These are phyloP conservation scores for Talaromyces funiculosus DNA, from an alignment of 2,329 filamentous ascomycete species.

Conservation along the genomic window DNA sequence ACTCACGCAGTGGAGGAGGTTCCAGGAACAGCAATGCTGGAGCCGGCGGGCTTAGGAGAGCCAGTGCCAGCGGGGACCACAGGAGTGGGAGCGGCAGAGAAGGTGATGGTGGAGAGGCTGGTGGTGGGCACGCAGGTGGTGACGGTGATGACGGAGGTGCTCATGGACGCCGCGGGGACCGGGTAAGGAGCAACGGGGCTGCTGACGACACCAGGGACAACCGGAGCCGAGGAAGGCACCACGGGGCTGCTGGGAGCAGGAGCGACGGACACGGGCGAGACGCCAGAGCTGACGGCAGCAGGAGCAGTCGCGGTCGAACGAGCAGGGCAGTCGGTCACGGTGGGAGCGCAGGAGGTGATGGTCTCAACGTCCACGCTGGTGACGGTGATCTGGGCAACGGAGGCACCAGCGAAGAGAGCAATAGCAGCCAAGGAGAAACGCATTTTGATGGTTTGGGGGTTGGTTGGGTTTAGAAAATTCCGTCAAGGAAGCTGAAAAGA, in stretches of 20 bases:
- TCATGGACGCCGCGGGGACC: slow-evolving; percentile 3
- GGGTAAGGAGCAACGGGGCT: slow-evolving; percentile 11
- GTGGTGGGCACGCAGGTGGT: slow-evolving; percentile 30
- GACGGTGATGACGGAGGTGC: slow-evolving; percentile 24
- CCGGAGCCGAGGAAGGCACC: slow-evolving; percentile 14
- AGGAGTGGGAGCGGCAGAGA: slow-evolving; percentile 13
- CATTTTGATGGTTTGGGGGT: slow-evolving; percentile 34
- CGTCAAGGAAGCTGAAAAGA: slow-evolving; percentile 17
- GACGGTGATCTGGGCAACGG: slow-evolving; percentile 41
- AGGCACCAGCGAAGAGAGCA: slow-evolving; percentile 35
- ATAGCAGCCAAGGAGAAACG: slow-evolving; percentile 39
- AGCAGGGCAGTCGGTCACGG: slow-evolving; percentile 56
- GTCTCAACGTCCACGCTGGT: slow-evolving; percentile 56
- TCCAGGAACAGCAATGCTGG: slow-evolving; percentile 19
- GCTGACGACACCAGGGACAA: slow-evolving; percentile 13
- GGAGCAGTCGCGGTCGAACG: slow-evolving; percentile 9
- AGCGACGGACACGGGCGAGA: slow-evolving; percentile 15
- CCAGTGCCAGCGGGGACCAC: slow-evolving; percentile 17
- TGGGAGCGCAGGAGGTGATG: slow-evolving; percentile 57
- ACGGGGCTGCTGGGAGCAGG: slow-evolving; percentile 22
- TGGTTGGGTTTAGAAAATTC: slow-evolving; percentile 21
- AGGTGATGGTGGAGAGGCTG: slow-evolving; percentile 27
- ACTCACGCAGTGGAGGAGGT: slow-evolving; percentile 7
- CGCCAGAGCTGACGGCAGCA: background rate
- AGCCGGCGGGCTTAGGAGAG: slow-evolving; percentile 12